These are phyloP conservation scores for Daldinia childiae DNA, from an alignment of 495 filamentous ascomycete species.

Conservation along the genomic window DNA sequence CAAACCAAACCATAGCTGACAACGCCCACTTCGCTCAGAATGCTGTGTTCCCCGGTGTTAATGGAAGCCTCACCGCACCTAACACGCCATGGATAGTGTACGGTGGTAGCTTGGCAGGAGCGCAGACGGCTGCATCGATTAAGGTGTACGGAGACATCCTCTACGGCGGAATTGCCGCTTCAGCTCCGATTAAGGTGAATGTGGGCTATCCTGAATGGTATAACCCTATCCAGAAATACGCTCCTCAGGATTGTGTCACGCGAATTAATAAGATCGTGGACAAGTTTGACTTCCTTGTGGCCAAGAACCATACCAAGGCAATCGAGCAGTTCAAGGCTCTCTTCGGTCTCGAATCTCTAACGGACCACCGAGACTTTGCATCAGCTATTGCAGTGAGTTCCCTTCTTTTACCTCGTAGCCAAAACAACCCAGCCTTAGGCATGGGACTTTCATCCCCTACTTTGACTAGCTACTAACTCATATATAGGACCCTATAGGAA, in stretches of 20 bases:
- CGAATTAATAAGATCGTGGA: constrained; percentile 59
- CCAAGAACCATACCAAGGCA: constrained; percentile 46
- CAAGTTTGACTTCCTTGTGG: constrained; percentile 53
- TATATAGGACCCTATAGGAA: constrained; percentile 51
- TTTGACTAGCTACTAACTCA: not conserved
- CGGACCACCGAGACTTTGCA: constrained; percentile 56
- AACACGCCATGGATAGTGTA: constrained; percentile 57
- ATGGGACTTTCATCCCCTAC: not conserved
- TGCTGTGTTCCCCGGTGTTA: constrained; percentile 52
- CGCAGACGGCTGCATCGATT: constrained; percentile 55
- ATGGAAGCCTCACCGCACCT: constrained; percentile 49
- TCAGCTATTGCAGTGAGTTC: constrained; percentile 51
- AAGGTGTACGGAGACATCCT: constrained; percentile 54
- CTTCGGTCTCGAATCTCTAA: constrained; percentile 53
- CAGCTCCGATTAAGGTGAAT: constrained; percentile 49
- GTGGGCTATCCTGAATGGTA: constrained; percentile 55
- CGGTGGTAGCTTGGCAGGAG: constrained; percentile 55
- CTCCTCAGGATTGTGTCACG: constrained; percentile 51
- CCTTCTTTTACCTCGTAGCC: not conserved
- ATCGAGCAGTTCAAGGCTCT: constrained; percentile 54
- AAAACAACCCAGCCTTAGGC: no score
- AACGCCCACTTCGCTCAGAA: constrained; percentile 59
- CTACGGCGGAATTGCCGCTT: constrained; percentile 57
- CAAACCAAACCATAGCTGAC: constrained; percentile 60
- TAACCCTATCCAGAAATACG: constrained; percentile 42